A percentile compares a stretch with the other conserved stretches of the same genome.
These are phyloP conservation scores for Ceratocystis variospora DNA, from an alignment of 2,329 filamentous ascomycete species.

Conservation along the genomic window DNA sequence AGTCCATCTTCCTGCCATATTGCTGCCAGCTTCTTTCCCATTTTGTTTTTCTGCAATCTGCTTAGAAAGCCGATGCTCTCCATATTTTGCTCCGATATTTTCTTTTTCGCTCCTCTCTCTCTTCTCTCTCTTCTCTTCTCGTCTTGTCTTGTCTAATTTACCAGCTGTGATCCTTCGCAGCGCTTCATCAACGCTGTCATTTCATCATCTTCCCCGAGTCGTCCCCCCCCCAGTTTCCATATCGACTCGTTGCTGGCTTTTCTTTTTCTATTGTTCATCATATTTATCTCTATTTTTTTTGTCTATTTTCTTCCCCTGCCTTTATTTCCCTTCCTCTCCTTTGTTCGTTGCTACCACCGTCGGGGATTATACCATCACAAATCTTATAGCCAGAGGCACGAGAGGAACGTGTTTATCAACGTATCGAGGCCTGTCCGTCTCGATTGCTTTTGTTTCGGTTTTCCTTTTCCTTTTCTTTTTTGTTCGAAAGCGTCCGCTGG, in stretches of 20 bases:
- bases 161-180: constrained; percentile 5
- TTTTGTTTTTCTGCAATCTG: neutral
- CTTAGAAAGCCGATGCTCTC: neutral
- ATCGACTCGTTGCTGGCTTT: neutral
- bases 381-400: neutral
- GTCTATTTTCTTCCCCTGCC: neutral
- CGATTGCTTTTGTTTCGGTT: neutral
- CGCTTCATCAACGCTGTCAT: constrained; percentile 4
- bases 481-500: neutral
- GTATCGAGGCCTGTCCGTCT: constrained; percentile 1
- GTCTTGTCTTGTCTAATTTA: neutral
- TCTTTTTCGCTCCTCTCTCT: neutral
- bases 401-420: constrained; percentile 6
- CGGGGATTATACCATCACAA: neutral
- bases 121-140: neutral
- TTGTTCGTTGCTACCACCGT: neutral
- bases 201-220: constrained; percentile 1
- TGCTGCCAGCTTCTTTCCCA: neutral
- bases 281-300: constrained; percentile 7
- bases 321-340: neutral
- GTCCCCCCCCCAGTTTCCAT: neutral
- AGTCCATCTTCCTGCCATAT: neutral
- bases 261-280: neutral
- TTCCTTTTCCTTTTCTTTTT: neutral
- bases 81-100: neutral